These are phyloP conservation scores for Clavaria fumosa DNA, from an alignment of 768 basidiomycete species.

Conservation along the genomic window DNA sequence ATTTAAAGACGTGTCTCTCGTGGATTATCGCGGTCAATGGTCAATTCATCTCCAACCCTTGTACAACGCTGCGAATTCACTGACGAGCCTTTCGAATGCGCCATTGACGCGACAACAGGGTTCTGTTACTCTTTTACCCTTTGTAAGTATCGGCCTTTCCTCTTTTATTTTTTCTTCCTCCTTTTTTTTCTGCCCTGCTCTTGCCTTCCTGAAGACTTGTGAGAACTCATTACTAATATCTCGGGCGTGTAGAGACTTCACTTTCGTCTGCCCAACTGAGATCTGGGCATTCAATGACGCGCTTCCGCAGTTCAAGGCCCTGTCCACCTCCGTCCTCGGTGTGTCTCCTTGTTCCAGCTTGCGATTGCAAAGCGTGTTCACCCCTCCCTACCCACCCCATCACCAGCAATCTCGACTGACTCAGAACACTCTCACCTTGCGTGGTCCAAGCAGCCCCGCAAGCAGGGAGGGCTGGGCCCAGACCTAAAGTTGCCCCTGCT, in stretches of 20 bases:
- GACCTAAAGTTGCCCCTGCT: slow-evolving; percentile 74
- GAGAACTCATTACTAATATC: too few relatives aligned
- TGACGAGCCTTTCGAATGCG: not conserved
- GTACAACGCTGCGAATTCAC: not conserved
- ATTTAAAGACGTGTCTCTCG: slow-evolving; percentile 65
- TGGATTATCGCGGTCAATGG: slow-evolving; percentile 73
- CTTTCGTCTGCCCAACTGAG: slow-evolving; percentile 89
- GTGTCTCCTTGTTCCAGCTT: slow-evolving; percentile 11
- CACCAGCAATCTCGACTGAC: slow-evolving; percentile 67
- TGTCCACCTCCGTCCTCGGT: slow-evolving; percentile 72
- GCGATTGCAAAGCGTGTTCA: too few relatives aligned
- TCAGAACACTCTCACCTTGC: slow-evolving; percentile 80
- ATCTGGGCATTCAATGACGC: slow-evolving; percentile 92
- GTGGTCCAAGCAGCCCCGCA: slow-evolving; percentile 70
- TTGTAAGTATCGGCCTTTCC: slow-evolving; percentile 37
- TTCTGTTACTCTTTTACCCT: slow-evolving; percentile 90
- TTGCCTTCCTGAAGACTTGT: too few relatives aligned
- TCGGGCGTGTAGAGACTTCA: slow-evolving; percentile 76
- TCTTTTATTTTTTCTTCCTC: not conserved
- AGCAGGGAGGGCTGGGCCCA: slow-evolving; percentile 81
- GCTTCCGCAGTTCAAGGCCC: slow-evolving; percentile 52
- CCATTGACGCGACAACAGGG: slow-evolving; percentile 31
- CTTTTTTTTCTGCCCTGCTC: slow-evolving; percentile 4
- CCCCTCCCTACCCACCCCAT: too few relatives aligned
- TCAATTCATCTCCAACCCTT: slow-evolving; percentile 18